phyloP scores from a whole-genome alignment of 2,329 filamentous ascomycete genomes.

The Paraphaeosphaeria minitans region DNA sequence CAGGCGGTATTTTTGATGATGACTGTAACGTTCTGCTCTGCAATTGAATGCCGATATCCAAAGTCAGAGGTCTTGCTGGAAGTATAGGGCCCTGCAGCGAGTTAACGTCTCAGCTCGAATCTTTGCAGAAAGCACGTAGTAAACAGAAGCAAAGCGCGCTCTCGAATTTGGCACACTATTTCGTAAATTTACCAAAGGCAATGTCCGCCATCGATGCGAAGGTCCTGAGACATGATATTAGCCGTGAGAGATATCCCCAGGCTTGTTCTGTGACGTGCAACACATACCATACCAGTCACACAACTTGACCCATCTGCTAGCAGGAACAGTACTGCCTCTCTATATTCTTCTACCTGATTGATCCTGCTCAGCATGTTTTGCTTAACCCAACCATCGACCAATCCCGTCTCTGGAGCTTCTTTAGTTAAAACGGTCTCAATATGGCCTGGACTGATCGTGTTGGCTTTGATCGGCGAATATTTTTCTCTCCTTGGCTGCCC shows the following conservation, averaged over 20 bases:
- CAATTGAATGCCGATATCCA: not conserved
- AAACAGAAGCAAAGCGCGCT: not conserved
- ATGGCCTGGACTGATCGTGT: conserved; percentile 59
- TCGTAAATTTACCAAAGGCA: conserved; percentile 31
- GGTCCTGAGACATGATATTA: conserved; percentile 26
- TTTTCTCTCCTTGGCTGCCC: conserved; percentile 9
- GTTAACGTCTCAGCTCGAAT: not conserved
- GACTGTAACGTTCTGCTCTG: too few species aligned
- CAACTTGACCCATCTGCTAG: conserved; percentile 60
- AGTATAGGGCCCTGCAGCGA: not conserved
- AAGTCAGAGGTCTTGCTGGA: not conserved
- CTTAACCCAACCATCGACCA: conserved; percentile 36
- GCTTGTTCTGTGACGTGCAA: too few species aligned
- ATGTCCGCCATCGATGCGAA: conserved; percentile 53
- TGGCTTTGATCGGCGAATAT: conserved; percentile 55
- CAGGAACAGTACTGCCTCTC: conserved; percentile 37
- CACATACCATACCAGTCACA: conserved; percentile 58
- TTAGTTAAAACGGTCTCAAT: conserved; percentile 53
- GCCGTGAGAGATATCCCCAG: not conserved
- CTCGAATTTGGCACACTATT: not conserved
- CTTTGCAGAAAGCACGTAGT: not conserved
- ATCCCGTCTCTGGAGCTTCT: conserved; percentile 35
- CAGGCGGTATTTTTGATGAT: not conserved
- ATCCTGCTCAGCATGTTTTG: conserved; percentile 45
- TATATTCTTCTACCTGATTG: conserved; percentile 36